Evolutionary conservation across 345 rosid genomes (phyloP), one percentile per base, ranked within the genome.

Genomic region (Euphorbia peplus): DNA sequence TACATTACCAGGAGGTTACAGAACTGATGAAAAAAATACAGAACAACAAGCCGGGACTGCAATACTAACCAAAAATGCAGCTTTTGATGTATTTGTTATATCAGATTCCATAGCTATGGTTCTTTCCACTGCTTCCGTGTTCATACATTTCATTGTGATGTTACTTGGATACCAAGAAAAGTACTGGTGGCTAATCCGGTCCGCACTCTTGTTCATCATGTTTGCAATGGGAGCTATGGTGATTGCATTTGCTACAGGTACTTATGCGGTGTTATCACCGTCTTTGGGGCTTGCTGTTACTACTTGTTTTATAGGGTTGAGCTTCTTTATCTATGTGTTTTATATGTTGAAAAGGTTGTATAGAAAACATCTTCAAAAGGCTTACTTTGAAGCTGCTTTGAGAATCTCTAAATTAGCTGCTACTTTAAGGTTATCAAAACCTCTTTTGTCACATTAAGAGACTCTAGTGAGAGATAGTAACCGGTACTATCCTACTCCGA

Each of bases 1-100:
- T 44, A 51, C 64, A 0, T 18, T 77, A 18, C 67, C 80, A 4
- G 76, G 73, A 6, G 80, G 80, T 32, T 72, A 68, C 67, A 64
- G 13, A 51, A 47, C 53, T 48, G 72, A 76, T 1, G 32, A 24
- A 1, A 8, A 18, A 8, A 61, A 58, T 3, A 32, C 46, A 7
- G 41, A 52, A 0, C 41, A 14, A 37, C n/a, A n/a, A n/a, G n/a
- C n/a, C n/a, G 75, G 72, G 3, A 22, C 60, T 0, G 65, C 75
- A 46, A 28, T 67, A 7, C 56, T 76, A 5, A 71, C 8, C 1
- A 63, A 12, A 44, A 22, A 29, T 5, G 1, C 9, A 2, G 55
- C 73, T 47, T 76, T 71, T 47, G n/a, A 55, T 8, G 66, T 28
- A 25, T 70, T 75, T 61, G 52, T 70, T 10, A 4, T 70, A 37